Conservation (phyloP, 2,329 filamentous ascomycete species). For the Diaporthe citrichinensis region DNA sequence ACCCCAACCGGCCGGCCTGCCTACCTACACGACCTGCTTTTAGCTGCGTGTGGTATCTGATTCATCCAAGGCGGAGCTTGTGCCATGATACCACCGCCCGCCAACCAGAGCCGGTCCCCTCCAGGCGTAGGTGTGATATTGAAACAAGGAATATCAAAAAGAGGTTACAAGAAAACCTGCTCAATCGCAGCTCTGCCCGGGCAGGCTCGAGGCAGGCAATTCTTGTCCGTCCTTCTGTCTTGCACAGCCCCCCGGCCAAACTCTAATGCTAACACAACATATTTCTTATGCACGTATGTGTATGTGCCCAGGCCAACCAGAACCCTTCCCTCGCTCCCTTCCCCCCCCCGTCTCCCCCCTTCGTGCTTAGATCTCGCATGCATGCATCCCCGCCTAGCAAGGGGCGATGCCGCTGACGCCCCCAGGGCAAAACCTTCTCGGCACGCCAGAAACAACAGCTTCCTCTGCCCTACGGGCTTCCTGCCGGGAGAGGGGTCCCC, state of each 20-base stretch:
- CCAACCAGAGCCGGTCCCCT: slow-evolving; percentile 17
- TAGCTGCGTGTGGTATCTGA: not conserved
- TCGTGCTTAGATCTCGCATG: slow-evolving; percentile 23
- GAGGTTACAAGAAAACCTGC: slow-evolving; percentile 13
- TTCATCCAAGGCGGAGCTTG: slow-evolving; percentile 22
- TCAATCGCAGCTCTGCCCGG: not conserved
- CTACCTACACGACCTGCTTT: not conserved
- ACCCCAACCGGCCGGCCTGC: not conserved
- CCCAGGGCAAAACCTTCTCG: not conserved
- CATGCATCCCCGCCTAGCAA: slow-evolving; percentile 16
- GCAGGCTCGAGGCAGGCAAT: slow-evolving; percentile 23
- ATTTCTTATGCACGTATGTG: not conserved
- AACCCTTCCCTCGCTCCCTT: not conserved
- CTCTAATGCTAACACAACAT: slow-evolving; percentile 21
- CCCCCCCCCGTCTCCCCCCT: not conserved
- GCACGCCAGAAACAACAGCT: slow-evolving; percentile 13
- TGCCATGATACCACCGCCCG: slow-evolving; percentile 16
- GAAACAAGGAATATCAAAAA: slow-evolving; percentile 20
- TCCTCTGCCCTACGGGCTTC: slow-evolving; percentile 29
- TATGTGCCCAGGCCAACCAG: not conserved
- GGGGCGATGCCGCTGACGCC: slow-evolving; percentile 20
- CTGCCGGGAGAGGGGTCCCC: not conserved
- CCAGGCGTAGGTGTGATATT: slow-evolving; percentile 19
- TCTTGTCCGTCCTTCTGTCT: not conserved
- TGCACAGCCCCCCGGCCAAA: slow-evolving; percentile 20